A percentile compares a stretch with the other conserved stretches of the same genome.
phyloP scores from a whole-genome alignment of 805 yeast genomes.

The Tetrapisispora phaffii region DNA sequence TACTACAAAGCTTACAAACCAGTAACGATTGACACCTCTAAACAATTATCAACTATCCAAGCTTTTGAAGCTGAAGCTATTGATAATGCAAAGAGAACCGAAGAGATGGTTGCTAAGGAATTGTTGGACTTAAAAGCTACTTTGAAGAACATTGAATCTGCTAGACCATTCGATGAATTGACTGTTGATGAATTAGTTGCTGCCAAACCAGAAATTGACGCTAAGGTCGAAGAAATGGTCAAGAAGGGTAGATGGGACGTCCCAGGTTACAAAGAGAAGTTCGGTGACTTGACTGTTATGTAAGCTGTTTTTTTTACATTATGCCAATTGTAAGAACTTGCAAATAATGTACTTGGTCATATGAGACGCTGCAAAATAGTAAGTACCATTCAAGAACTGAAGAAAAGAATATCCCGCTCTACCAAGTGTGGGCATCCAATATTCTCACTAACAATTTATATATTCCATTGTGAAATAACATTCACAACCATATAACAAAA shows the following conservation, averaged over 20 bases:
- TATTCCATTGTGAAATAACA: background rate
- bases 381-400: background rate
- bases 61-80: slow-evolving; percentile 91
- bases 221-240: slow-evolving; percentile 89
- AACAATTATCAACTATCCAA: slow-evolving; percentile 85
- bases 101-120: slow-evolving; percentile 78
- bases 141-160: slow-evolving; percentile 84
- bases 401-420: background rate
- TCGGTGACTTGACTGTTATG: slow-evolving; percentile 95
- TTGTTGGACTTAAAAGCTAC: slow-evolving; percentile 78
- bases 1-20: slow-evolving; percentile 73
- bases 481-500: background rate
- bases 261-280: slow-evolving; percentile 97
- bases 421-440: background rate
- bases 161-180: slow-evolving; percentile 95
- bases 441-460: background rate
- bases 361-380: background rate
- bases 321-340: background rate
- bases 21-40: slow-evolving; percentile 72
- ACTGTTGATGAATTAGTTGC: slow-evolving; percentile 88
- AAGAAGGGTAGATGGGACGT: slow-evolving; percentile 96
- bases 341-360: background rate
- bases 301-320: slow-evolving; percentile 9
- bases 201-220: slow-evolving; percentile 97
- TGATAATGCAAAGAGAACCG: slow-evolving; percentile 91